phyloP scores from a whole-genome alignment of 805 yeast species.

The Starmerella bacillaris region DNA sequence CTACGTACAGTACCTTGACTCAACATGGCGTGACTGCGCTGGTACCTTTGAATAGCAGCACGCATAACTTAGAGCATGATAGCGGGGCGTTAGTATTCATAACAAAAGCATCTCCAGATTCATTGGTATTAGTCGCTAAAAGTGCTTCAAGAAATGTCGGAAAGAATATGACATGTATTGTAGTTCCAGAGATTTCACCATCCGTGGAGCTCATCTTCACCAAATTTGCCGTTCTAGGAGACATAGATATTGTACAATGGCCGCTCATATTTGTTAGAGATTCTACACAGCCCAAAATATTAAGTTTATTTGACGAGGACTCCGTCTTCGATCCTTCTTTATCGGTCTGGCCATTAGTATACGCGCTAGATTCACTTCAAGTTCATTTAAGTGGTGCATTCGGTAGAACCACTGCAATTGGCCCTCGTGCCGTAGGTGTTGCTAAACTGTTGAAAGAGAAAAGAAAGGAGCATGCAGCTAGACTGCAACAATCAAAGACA shows the following conservation, averaged over 20 bases:
- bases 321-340: slow-evolving; percentile 1
- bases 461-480: slow-evolving; percentile 10
- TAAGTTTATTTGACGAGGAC: slow-evolving; percentile 3
- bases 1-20: slow-evolving; percentile 38
- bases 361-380: slow-evolving; percentile 32
- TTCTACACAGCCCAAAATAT: slow-evolving; percentile 3
- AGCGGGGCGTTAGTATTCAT: slow-evolving; percentile 16
- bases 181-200: slow-evolving; percentile 9
- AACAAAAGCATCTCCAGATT: slow-evolving; percentile 14
- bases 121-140: slow-evolving; percentile 8
- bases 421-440: slow-evolving; percentile 35
- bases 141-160: slow-evolving; percentile 1
- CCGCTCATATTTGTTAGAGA: slow-evolving; percentile 10
- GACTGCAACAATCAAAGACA: slow-evolving; percentile 1
- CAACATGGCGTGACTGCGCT: slow-evolving; percentile 33
- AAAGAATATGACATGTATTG: slow-evolving; percentile 1
- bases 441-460: slow-evolving; percentile 18
- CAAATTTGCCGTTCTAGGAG: slow-evolving; percentile 27
- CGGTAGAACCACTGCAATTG: slow-evolving; percentile 43
- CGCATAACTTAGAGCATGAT: not conserved
- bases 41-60: slow-evolving; percentile 27
- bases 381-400: slow-evolving; percentile 24
- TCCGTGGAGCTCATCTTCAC: slow-evolving; percentile 18
- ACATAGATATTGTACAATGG: slow-evolving; percentile 29
- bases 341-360: slow-evolving; percentile 25